phyloP scores from a whole-genome alignment of 2,329 filamentous ascomycete genomes.

The Pseudogymnoascus sp. region DNA sequence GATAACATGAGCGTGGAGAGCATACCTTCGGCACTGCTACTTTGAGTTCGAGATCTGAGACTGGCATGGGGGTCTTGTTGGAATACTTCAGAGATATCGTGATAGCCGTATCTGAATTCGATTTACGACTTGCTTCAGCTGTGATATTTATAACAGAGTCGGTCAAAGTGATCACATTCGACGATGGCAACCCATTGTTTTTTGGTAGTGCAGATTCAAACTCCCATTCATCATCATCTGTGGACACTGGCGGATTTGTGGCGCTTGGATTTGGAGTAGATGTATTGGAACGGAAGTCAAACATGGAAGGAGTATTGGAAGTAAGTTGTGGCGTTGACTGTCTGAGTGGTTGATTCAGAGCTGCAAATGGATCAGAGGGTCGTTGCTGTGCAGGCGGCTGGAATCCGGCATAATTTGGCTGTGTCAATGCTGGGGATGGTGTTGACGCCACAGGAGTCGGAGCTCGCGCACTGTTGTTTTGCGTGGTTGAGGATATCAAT shows the following conservation, averaged over 20 bases:
- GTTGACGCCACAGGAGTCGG: constrained; percentile 33
- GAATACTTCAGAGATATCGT: constrained; percentile 74
- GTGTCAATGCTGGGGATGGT: constrained; percentile 17
- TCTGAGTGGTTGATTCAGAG: constrained; percentile 40
- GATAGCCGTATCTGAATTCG: constrained; percentile 42
- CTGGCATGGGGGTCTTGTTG: constrained; percentile 64
- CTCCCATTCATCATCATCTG: constrained; percentile 86
- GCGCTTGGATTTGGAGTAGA: constrained; percentile 30
- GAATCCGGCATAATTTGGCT: constrained; percentile 44
- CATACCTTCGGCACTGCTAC: constrained; percentile 86
- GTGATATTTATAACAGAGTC: constrained; percentile 66
- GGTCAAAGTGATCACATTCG: constrained; percentile 58
- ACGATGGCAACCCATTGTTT: constrained; percentile 39
- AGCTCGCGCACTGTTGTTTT: constrained; percentile 51
- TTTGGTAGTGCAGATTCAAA: constrained; percentile 82
- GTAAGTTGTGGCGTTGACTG: constrained; percentile 44
- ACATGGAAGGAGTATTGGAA: constrained; percentile 43
- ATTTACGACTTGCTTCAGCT: constrained; percentile 61
- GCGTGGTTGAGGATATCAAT: constrained; percentile 57
- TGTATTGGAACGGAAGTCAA: constrained; percentile 26
- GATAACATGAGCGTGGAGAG: background rate
- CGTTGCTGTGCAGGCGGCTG: constrained; percentile 41
- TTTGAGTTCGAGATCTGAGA: constrained; percentile 82
- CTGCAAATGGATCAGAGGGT: constrained; percentile 52
- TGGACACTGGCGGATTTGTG: constrained; percentile 33